Evolutionary conservation across 176 grass and related monocot species (phyloP), one percentile per base, ranked within the genome.

Genomic region (Otatea glauca): DNA sequence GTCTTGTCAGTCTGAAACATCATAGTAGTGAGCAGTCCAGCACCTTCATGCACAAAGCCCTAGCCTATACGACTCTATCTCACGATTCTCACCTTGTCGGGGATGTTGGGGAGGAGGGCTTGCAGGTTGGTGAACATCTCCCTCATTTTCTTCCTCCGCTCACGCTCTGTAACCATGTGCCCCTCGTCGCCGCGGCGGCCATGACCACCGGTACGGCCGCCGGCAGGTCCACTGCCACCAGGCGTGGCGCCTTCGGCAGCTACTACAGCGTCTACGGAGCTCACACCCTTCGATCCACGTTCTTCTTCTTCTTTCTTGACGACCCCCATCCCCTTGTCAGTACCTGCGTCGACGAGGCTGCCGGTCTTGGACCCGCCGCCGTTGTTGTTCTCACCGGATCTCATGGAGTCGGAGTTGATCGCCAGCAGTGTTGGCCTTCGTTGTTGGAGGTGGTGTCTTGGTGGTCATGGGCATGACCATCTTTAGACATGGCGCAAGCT

Each of bases 1-100:
- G 83, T 70, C 65, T 95, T 98, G 72, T 95, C 91, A 3, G 69
- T 75, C 93, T 98, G 50, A 5, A 21, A 44, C 21, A 81, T 27
- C 20, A 58, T 2, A 77, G 23, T 20, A 44, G 15, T 60, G 37
- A 32, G 29, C 8, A 65, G 17, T n/a, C 11, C 27, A 11, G 16
- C 50, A 18, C 38, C 20, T 45, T 14, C 51, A 13, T 41, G 9
- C 11, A 0, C 14, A 17, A 16, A 43, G 32, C 37, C 53, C 23
- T 53, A 58, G n/a, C 5, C 4, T 7, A 9, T 47, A 25, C 39
- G 21, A 55, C 4, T 7, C 37, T 29, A 72, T 3, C 4, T 3
- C 35, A 4, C 3, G 35, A 37, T 37, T 37, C 29, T 81, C 25
- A 90, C 79, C 85, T 88, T 89, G 4, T 63, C 62, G 3, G 87